Evolutionary conservation across 1,284 basidiomycete species (phyloP), one percentile per base, ranked within the genome.

Genomic region (Cryptococcus sp.): DNA sequence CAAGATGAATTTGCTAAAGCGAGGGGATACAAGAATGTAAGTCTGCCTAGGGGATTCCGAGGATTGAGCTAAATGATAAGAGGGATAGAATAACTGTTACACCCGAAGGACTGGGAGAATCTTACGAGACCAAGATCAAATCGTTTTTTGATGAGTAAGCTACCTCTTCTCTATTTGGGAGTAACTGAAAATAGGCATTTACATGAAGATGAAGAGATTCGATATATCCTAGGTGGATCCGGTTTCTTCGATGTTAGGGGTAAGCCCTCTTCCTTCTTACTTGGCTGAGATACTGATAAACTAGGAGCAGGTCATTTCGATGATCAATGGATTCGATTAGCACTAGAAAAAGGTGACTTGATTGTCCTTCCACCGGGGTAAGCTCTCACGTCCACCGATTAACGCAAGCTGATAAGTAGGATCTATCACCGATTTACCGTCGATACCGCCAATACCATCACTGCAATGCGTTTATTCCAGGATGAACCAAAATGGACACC

Each of bases 201-300:
- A 76, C 90, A 92, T 62, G 88, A 92, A 72, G 90, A 92, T 62
- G 89, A 92, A 70, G 90, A 92, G 75, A 91, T 91, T 61, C 80
- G 90, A 16, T 94, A 87, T 68, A 84, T 92, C 59, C 78, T 88
- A 39, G 79, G 81, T 1, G 91, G 90, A 7, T 83, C 82, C 43
- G 89, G 89, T 0, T 94, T 83, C 78, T 93, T 92, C 64, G 89
- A 91, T 58, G 80, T 91, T 28, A 80, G 87, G 55, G 85, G 86
- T 85, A 55, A 56, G 81, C 62, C 11, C 28, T n/a, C 18, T 31
- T 45, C 49, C 16, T 24, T 45, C 23, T 11, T 42, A 9, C 23
- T 7, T 14, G 5, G 16, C 18, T 39, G 5, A 39, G 36, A 14
- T 7, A 7, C 18, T 39, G 16, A 39, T 16, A 16, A 16, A 7